Percentiles rank a stretch among this genome's conserved stretches.
Evolutionary conservation across 164 flowering plant species (phyloP).

Genomic region (Piper betle): DNA sequence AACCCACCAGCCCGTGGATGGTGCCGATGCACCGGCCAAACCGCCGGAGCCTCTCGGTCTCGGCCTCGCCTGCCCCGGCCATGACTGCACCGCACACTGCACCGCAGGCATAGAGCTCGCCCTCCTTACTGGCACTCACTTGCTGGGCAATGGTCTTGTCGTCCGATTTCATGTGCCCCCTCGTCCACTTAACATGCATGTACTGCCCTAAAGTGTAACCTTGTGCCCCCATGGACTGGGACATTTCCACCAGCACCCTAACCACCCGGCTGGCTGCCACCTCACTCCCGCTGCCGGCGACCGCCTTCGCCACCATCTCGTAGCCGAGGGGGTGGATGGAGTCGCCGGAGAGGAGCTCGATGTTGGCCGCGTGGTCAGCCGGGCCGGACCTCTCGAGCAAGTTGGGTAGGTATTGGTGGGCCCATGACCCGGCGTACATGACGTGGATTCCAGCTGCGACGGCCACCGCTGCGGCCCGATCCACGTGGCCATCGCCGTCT

Average conservation of each 20-base stretch:
- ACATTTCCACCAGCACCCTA: slow-evolving; percentile 39
- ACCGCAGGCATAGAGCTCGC: slow-evolving; percentile 38
- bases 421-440: slow-evolving; percentile 29
- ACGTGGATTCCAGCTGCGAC: slow-evolving; percentile 56
- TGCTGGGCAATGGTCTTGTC: slow-evolving; percentile 1
- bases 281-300: slow-evolving; percentile 9
- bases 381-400: slow-evolving; percentile 14
- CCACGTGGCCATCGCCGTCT: slow-evolving; percentile 11
- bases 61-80: slow-evolving; percentile 50
- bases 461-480: slow-evolving; percentile 31
- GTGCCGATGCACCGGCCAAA: slow-evolving; percentile 42
- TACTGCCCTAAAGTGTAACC: slow-evolving; percentile 35
- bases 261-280: slow-evolving; percentile 26
- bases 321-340: slow-evolving; percentile 14
- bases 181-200: slow-evolving; percentile 5
- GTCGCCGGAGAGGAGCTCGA: slow-evolving; percentile 44
- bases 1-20: slow-evolving; percentile 18
- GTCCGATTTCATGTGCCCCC: neutral
- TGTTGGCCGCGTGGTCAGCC: slow-evolving; percentile 20
- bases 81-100: slow-evolving; percentile 72
- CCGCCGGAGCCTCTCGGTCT: slow-evolving; percentile 38
- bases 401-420: slow-evolving; percentile 30
- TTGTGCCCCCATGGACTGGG: slow-evolving; percentile 38
- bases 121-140: slow-evolving; percentile 30
- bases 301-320: slow-evolving; percentile 32